Conservation (phyloP, 176 grass and related monocot genomes). For the Oryza meridionalis region DNA sequence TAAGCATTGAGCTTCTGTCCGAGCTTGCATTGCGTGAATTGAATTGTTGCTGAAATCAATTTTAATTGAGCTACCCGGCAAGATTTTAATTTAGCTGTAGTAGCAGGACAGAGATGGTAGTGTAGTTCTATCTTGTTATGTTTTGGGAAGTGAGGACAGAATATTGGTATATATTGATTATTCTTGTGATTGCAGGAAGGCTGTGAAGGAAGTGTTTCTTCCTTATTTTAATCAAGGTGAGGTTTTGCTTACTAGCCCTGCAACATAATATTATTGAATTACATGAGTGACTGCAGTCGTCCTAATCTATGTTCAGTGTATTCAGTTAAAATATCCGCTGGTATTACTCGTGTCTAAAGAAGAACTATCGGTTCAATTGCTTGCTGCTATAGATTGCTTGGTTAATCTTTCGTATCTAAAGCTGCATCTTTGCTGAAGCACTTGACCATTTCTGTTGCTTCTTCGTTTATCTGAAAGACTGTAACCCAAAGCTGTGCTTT, state of each 20-base stretch:
- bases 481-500: not conserved
- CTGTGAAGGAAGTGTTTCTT: constrained; percentile 74
- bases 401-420: not conserved
- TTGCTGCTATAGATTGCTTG: not conserved
- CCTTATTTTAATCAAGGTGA: constrained; percentile 83
- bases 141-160: not conserved
- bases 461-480: not conserved
- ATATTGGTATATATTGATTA: constrained; percentile 2
- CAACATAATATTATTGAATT: not conserved
- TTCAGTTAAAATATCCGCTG: not conserved
- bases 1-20: constrained; percentile 39
- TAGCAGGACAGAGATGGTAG: not conserved
- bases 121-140: not conserved
- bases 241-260: not conserved
- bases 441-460: not conserved
- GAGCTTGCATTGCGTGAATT: not conserved
- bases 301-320: not conserved
- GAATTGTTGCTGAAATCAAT: not conserved
- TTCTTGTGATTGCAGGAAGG: constrained; percentile 58
- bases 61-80: not conserved
- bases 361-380: not conserved
- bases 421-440: not conserved
- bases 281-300: not conserved
- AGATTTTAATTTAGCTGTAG: not conserved
- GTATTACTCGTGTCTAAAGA: not conserved